Conservation (phyloP, 805 yeast species). For the Candida loeiensis region DNA sequence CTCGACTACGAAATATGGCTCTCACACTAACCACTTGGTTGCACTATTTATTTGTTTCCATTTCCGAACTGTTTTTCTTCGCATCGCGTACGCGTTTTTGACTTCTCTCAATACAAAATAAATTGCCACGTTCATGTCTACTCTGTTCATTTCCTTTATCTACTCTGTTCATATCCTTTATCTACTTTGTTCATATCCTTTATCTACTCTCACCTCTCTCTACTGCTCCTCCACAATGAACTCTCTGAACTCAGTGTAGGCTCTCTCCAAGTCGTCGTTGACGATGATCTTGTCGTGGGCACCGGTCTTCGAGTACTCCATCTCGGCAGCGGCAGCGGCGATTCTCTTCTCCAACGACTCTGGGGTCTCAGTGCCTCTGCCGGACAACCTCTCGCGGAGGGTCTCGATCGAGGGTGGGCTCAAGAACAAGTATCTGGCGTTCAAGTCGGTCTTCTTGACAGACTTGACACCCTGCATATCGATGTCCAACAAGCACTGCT, state of each 20-base stretch:
- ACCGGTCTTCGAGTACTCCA: conserved; percentile 85
- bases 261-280: conserved; percentile 87
- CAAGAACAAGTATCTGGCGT: conserved; percentile 81
- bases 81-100: no score
- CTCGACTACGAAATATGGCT: no score
- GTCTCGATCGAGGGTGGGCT: conserved; percentile 91
- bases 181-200: neutral
- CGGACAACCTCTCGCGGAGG: conserved; percentile 68
- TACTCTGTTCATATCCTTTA: neutral
- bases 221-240: conserved; percentile 53
- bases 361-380: conserved; percentile 92
- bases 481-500: conserved; percentile 87
- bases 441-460: conserved; percentile 76
- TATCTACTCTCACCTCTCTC: neutral
- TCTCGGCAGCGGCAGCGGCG: conserved; percentile 80
- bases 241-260: conserved; percentile 74
- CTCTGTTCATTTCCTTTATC: neutral
- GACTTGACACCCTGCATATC: conserved; percentile 99
- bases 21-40: no score
- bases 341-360: conserved; percentile 84
- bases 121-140: no score
- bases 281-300: conserved; percentile 88
- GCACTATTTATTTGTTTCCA: no score
- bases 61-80: no score
- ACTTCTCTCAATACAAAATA: no score